These are phyloP conservation scores for Chaetomiaceae sp. DNA, from an alignment of 2,329 filamentous ascomycete species.

Conservation along the genomic window DNA sequence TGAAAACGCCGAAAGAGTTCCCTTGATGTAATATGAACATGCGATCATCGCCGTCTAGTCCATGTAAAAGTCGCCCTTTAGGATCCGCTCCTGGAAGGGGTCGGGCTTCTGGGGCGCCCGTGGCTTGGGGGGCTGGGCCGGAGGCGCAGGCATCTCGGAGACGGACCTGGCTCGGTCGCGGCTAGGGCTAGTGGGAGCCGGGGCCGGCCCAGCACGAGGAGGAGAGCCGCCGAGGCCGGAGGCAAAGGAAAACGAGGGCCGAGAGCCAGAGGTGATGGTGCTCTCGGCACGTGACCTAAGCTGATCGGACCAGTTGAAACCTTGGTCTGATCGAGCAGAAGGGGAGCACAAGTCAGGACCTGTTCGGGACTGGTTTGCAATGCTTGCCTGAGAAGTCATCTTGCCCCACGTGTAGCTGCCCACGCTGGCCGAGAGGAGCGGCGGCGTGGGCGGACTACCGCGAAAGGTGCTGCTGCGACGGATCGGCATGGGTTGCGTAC, in stretches of 20 bases:
- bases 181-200: conserved; percentile 30
- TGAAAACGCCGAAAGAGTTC: conserved; percentile 5
- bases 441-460: conserved; percentile 30
- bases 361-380: conserved; percentile 51
- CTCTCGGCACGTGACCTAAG: conserved; percentile 88
- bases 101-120: conserved; percentile 70
- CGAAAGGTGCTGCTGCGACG: conserved; percentile 24
- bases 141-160: conserved; percentile 57
- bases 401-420: conserved; percentile 36
- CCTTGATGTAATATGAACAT: neutral
- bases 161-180: conserved; percentile 70
- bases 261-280: conserved; percentile 52
- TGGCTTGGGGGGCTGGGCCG: conserved; percentile 47
- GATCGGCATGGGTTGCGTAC: conserved; percentile 49
- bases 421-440: conserved; percentile 30
- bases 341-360: conserved; percentile 60
- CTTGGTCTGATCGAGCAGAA: conserved; percentile 69
- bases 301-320: conserved; percentile 97
- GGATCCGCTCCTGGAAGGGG: conserved; percentile 91
- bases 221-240: conserved; percentile 41
- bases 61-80: conserved; percentile 98
- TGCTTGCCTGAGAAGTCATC: conserved; percentile 54
- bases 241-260: conserved; percentile 57
- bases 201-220: conserved; percentile 33
- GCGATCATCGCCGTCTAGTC: conserved; percentile 48